phyloP scores from a whole-genome alignment of 352 stramenopile species.

The Elongisporangium undulatum region DNA sequence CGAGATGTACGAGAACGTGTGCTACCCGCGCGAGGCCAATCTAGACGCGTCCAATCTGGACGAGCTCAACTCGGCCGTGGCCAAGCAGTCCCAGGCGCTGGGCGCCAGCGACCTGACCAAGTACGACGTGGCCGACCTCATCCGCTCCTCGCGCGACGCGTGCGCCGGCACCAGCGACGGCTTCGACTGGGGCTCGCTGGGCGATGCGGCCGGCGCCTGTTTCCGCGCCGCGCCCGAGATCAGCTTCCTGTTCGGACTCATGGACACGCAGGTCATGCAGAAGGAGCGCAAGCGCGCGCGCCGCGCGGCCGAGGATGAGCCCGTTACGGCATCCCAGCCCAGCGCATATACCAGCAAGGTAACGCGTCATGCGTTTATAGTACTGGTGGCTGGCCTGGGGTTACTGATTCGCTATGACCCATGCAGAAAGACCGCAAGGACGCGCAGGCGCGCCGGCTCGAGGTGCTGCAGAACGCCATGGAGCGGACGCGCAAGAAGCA shows the following conservation, averaged over 20 bases:
- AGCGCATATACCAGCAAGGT: constrained; percentile 81
- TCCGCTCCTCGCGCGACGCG: constrained; percentile 37
- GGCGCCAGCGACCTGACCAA: constrained; percentile 74
- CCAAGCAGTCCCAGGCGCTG: constrained; percentile 69
- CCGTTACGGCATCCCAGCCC: constrained; percentile 46
- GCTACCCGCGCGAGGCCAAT: constrained; percentile 79
- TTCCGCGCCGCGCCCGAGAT: constrained; percentile 70
- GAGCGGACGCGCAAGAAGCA: constrained; percentile 25
- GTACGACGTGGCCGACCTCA: constrained; percentile 68
- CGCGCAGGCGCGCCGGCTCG: constrained; percentile 63
- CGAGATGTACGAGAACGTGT: constrained; percentile 74
- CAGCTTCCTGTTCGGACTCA: constrained; percentile 70
- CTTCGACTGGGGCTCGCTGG: constrained; percentile 69
- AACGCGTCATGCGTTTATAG: neutral
- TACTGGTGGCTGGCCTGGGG: neutral
- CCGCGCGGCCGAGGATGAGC: constrained; percentile 39
- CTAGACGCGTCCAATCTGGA: constrained; percentile 79
- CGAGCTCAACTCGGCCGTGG: constrained; percentile 71
- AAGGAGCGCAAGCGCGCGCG: constrained; percentile 60
- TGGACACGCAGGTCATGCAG: constrained; percentile 70
- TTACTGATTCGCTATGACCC: constrained; percentile 1
- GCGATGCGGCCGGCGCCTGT: constrained; percentile 53
- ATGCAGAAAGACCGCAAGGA: constrained; percentile 71
- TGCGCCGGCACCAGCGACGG: constrained; percentile 18
- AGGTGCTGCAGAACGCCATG: constrained; percentile 65